Conservation (phyloP, 169 alveolate genomes). For the Cryptosporidium parvum region DNA sequence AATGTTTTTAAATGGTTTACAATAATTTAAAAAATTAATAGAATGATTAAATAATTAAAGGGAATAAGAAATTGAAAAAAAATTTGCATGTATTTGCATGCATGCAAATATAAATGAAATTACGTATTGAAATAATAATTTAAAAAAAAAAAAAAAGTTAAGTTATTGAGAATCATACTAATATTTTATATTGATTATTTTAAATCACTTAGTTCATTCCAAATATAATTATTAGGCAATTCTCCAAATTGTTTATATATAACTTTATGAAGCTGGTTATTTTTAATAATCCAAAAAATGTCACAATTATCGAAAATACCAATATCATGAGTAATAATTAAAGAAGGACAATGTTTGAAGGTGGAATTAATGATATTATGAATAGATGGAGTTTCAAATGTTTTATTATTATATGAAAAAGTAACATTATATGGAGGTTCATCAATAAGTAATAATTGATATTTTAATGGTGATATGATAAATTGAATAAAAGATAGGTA, state of each 20-base stretch:
- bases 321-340: constrained; percentile 41
- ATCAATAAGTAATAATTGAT: constrained; percentile 82
- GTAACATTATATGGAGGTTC: constrained; percentile 83
- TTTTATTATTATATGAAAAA: background rate
- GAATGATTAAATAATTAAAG: too few species aligned
- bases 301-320: constrained; percentile 13
- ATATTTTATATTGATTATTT: background rate
- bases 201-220: constrained; percentile 15
- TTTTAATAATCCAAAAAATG: constrained; percentile 50
- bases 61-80: too few species aligned
- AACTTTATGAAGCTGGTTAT: constrained; percentile 19
- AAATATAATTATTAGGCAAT: background rate
- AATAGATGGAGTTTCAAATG: background rate
- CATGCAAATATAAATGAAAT: too few species aligned
- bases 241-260: background rate
- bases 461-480: constrained; percentile 79
- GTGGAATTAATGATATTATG: constrained; percentile 10
- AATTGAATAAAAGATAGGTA: constrained; percentile 81
- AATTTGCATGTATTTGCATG: too few species aligned
- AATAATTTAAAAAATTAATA: too few species aligned
- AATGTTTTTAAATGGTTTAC: too few species aligned
- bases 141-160: too few species aligned
- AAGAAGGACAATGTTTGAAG: constrained; percentile 40
- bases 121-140: too few species aligned
- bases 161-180: background rate